These are phyloP conservation scores for Carex myosuroides DNA, from an alignment of 176 grass and related monocot genomes.

Conservation along the genomic window DNA sequence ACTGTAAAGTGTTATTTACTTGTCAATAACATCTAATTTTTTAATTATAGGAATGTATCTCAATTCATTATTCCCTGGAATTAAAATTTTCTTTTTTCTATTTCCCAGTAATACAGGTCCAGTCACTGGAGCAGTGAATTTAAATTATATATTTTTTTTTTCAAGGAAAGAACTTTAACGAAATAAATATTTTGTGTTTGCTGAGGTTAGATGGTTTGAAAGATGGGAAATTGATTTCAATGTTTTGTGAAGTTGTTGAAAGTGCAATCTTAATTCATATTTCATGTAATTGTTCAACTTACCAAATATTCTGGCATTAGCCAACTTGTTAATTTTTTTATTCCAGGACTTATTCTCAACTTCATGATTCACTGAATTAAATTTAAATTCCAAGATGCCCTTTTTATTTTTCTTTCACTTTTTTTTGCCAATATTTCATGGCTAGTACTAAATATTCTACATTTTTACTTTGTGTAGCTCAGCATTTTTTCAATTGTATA, in stretches of 20 bases:
- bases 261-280: neutral
- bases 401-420: neutral
- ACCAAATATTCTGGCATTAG: neutral
- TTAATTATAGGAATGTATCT: neutral
- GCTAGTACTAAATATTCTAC: neutral
- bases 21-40: neutral
- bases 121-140: neutral
- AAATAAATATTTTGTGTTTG: too few relatives aligned
- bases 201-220: too few relatives aligned
- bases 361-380: neutral
- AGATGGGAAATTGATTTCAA: too few relatives aligned
- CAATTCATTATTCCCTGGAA: too few relatives aligned
- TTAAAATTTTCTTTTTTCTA: neutral
- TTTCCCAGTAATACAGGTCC: neutral
- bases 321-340: neutral
- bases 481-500: neutral
- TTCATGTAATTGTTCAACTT: neutral
- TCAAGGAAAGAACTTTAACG: neutral
- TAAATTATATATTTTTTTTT: neutral
- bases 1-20: neutral
- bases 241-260: neutral
- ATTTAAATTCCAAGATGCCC: neutral
- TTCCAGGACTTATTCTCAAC: neutral
- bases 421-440: neutral
- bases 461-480: neutral